phyloP scores from a whole-genome alignment of 305 asterid species.

The Vinca major region DNA sequence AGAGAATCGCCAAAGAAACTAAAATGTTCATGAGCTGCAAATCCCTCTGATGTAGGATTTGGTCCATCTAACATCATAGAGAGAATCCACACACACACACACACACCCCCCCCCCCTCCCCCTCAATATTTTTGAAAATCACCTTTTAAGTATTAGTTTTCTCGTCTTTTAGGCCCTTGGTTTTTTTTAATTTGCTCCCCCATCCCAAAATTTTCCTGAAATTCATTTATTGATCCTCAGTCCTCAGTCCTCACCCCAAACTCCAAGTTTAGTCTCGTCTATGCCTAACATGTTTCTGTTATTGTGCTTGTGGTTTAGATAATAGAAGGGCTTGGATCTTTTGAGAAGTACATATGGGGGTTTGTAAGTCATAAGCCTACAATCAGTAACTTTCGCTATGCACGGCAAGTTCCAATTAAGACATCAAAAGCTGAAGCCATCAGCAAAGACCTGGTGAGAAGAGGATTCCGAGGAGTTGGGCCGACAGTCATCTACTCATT shows the following conservation, averaged over 20 bases:
- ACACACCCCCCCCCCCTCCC: too few relatives aligned
- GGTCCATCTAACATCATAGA: too few relatives aligned
- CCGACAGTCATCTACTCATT: slow-evolving; percentile 73
- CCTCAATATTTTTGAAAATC: too few relatives aligned
- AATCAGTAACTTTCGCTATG: slow-evolving; percentile 50
- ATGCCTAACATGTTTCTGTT: not conserved
- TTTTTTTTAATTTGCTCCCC: too few relatives aligned
- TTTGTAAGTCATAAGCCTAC: slow-evolving; percentile 44
- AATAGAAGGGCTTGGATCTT: slow-evolving; percentile 27
- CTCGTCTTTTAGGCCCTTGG: too few relatives aligned
- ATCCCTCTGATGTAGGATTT: not conserved
- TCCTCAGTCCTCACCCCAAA: too few relatives aligned
- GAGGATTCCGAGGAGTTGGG: slow-evolving; percentile 86
- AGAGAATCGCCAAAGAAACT: not conserved
- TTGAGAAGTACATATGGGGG: slow-evolving; percentile 30
- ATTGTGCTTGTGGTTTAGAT: slow-evolving; percentile 16
- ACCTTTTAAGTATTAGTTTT: too few relatives aligned
- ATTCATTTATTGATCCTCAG: too few relatives aligned
- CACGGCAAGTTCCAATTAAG: slow-evolving; percentile 65
- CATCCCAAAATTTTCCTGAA: too few relatives aligned
- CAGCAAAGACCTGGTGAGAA: slow-evolving; percentile 70
- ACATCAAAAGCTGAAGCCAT: slow-evolving; percentile 74
- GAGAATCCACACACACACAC: too few relatives aligned
- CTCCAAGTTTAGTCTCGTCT: not conserved
- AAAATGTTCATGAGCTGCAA: not conserved